Conservation (phyloP, 2,329 filamentous ascomycete genomes). For the Graphiopsis chlorocephala region DNA sequence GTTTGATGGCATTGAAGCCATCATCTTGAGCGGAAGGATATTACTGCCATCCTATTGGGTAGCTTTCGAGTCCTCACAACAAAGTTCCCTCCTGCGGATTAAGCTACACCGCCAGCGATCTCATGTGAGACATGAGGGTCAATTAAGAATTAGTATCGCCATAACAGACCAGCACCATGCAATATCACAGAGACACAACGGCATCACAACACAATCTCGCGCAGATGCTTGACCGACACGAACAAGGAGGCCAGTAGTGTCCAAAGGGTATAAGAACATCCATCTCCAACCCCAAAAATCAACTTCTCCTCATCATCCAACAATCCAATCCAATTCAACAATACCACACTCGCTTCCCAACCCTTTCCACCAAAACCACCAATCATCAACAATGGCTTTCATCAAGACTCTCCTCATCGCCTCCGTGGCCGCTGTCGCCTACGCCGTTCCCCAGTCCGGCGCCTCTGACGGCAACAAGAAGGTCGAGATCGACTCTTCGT, state of each 20-base stretch:
- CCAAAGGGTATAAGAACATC: constrained; percentile 2
- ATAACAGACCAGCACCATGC: constrained; percentile 13
- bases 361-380: constrained; percentile 3
- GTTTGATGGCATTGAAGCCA: not conserved
- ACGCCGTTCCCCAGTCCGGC: constrained; percentile 8
- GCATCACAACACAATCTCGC: not conserved
- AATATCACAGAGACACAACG: constrained; percentile 7
- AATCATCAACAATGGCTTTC: constrained; percentile 12
- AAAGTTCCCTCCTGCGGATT: not conserved
- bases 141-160: constrained; percentile 13
- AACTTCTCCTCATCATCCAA: constrained; percentile 13
- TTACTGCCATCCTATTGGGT: not conserved
- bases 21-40: not conserved
- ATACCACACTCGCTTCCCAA: constrained; percentile 12
- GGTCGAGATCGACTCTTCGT: not conserved
- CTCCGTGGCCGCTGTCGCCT: constrained; percentile 12
- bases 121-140: constrained; percentile 12
- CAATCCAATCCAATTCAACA: not conserved
- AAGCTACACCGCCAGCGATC: not conserved
- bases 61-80: not conserved
- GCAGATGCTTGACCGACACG: not conserved
- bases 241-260: not conserved
- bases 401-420: constrained; percentile 12
- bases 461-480: not conserved
- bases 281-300: not conserved